Base-by-base conservation (phyloP, 176 grass and related monocot genomes). In the Aegilops bicornis region DNA sequence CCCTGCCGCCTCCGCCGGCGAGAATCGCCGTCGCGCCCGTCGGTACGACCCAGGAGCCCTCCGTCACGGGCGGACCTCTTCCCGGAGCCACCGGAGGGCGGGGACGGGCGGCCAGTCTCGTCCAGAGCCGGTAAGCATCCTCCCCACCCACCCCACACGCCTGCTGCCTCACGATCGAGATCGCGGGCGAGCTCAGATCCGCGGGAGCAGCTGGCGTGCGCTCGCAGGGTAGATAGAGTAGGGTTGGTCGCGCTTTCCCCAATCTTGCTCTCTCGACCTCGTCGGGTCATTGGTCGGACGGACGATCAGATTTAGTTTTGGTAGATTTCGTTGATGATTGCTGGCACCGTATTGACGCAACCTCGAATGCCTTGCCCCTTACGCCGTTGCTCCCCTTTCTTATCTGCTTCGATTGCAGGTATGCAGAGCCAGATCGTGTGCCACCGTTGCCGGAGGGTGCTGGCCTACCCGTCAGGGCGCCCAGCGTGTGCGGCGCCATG, bases 351-450 rank as follows among this genome's bases (percentile, higher is more conserved):
- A 70, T 56, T 23, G 39, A 16, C 23, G 3, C 6, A 43, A 43
- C 25, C 37, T 45, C 50, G 1, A 22, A 59, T 59, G 56, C 56
- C 40, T 8, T 30, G 61, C 50, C 79, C 66, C 64, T 73, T 14
- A 37, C 20, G 24, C 47, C 7, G 11, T 11, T 14, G 42, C 13
- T 7, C 30, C 7, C 0, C 3, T 12, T 4, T 35, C n/a, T 45
- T 29, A 20, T 7, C 71, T 12, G 15, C 3, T 83, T 61, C 9
- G 40, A 14, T 85, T 64, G 20, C 90, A 89, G 96, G 86, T 81
- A 83, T 93, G 71, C 87, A 95, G 88, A 92, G 84, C 93, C 96
- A 98, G 84, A 87, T 98, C 84, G 91, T 98, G 59, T 98, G 96
- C 84, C 91, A 87, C 22, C 90, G 88, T 0, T 98, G 96, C 64